These are phyloP conservation scores for Colletotrichum karsti DNA, from an alignment of 2,329 filamentous ascomycete genomes.

Conservation along the genomic window DNA sequence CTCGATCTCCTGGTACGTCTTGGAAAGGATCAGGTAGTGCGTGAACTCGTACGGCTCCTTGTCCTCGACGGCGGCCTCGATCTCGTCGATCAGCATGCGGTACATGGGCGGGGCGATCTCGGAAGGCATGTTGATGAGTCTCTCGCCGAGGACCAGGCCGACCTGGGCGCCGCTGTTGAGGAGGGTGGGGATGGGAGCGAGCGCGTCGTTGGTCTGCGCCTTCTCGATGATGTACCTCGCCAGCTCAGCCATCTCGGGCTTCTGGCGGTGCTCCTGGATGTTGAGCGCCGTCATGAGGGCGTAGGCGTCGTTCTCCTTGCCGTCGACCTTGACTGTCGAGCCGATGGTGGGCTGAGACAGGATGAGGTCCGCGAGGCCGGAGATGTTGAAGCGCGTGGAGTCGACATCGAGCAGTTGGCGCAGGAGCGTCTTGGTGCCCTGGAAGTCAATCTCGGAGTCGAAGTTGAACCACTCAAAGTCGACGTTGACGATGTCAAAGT, in stretches of 20 bases:
- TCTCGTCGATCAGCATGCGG: slow-evolving; percentile 91
- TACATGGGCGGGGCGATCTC: slow-evolving; percentile 95
- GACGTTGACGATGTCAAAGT: slow-evolving; percentile 91
- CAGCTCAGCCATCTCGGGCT: slow-evolving; percentile 75
- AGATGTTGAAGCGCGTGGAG: slow-evolving; percentile 85
- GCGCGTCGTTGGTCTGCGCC: slow-evolving; percentile 59
- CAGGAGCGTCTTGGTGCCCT: slow-evolving; percentile 88
- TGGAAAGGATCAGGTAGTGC: slow-evolving; percentile 91
- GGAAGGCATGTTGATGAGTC: slow-evolving; percentile 95
- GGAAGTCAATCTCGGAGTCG: slow-evolving; percentile 88
- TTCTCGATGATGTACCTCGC: slow-evolving; percentile 74
- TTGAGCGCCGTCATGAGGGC: slow-evolving; percentile 92
- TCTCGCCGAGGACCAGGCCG: slow-evolving; percentile 89
- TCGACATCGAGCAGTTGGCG: slow-evolving; percentile 94
- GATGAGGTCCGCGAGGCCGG: slow-evolving; percentile 85
- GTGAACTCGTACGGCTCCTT: slow-evolving; percentile 93
- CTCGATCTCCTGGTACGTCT: slow-evolving; percentile 89
- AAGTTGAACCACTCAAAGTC: slow-evolving; percentile 99
- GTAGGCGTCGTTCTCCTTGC: slow-evolving; percentile 90
- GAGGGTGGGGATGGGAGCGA: slow-evolving; percentile 66
- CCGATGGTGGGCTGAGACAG: slow-evolving; percentile 87
- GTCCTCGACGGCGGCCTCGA: slow-evolving; percentile 87
- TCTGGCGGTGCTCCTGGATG: slow-evolving; percentile 79
- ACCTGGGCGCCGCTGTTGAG: slow-evolving; percentile 67
- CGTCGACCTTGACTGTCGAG: slow-evolving; percentile 97